A percentile compares a stretch with the other conserved stretches of the same genome.
phyloP scores from a whole-genome alignment of 805 yeast genomes.

The Starmerella roubikii region DNA sequence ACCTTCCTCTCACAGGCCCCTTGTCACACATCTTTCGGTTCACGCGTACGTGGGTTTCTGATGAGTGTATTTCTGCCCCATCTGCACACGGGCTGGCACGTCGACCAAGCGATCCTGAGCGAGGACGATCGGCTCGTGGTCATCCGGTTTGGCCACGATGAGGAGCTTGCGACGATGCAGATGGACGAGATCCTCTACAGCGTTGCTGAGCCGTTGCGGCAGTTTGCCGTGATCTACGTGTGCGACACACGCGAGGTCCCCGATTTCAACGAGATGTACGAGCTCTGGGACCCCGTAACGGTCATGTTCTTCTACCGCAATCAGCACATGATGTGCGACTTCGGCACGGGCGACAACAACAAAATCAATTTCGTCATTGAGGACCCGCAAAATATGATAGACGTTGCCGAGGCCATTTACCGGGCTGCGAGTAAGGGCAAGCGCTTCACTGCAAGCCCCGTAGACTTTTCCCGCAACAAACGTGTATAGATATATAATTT shows the following conservation, averaged over 20 bases:
- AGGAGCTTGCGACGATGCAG: conserved; percentile 63
- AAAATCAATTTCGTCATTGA: conserved; percentile 70
- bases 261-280: conserved; percentile 84
- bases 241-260: conserved; percentile 84
- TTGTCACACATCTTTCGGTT: too few species aligned
- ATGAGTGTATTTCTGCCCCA: conserved; percentile 71
- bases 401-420: conserved; percentile 76
- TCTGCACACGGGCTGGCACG: conserved; percentile 83
- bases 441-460: conserved; percentile 79
- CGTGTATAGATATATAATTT: too few species aligned
- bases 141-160: conserved; percentile 74
- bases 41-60: too few species aligned
- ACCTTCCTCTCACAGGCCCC: too few species aligned
- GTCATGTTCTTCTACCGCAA: conserved; percentile 88
- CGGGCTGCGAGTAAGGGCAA: conserved; percentile 87
- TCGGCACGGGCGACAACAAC: conserved; percentile 95
- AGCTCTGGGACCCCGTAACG: conserved; percentile 77
- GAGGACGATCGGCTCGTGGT: conserved; percentile 84
- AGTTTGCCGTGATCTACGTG: conserved; percentile 76
- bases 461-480: conserved; percentile 22
- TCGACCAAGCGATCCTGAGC: conserved; percentile 83
- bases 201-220: conserved; percentile 69
- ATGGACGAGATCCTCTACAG: conserved; percentile 79
- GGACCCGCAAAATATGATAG: conserved; percentile 80
- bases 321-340: conserved; percentile 95